Conservation (phyloP, 2,329 filamentous ascomycete species). For the Fusarium sp. region DNA sequence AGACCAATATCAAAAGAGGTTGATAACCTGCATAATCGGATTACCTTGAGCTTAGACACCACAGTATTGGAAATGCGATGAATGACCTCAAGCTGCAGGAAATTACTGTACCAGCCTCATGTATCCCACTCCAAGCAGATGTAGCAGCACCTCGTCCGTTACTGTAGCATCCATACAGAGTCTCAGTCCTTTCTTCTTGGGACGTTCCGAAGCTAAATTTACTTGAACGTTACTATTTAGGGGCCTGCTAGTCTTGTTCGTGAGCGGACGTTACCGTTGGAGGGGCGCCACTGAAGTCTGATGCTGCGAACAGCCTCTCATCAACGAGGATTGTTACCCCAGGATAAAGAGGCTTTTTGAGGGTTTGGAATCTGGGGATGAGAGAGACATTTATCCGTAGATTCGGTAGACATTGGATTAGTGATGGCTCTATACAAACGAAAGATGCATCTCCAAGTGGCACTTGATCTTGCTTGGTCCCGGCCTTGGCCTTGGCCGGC, state of each 20-base stretch:
- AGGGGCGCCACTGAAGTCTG: conserved; percentile 16
- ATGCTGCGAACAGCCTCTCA: conserved; percentile 14
- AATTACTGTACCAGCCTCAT: not conserved
- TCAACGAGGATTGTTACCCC: conserved; percentile 15
- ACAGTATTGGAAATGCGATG: not conserved
- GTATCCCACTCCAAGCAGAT: not conserved
- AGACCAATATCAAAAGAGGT: conserved; percentile 6
- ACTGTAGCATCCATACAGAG: conserved; percentile 14
- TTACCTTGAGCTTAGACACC: not conserved
- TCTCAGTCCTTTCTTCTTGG: not conserved
- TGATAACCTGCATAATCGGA: not conserved
- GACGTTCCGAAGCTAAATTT: not conserved
- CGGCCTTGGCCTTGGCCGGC: not conserved
- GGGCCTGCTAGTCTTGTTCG: not conserved
- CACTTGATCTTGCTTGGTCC: not conserved
- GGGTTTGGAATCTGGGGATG: conserved; percentile 13
- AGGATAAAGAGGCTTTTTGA: conserved; percentile 4
- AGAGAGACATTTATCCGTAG: not conserved
- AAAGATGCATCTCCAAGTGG: not conserved
- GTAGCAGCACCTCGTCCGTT: not conserved
- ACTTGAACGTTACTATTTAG: conserved; percentile 16
- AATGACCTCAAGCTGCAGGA: conserved; percentile 1
- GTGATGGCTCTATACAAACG: not conserved
- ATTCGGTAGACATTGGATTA: not conserved
- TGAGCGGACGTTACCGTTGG: conserved; percentile 37